phyloP scores from a whole-genome alignment of 352 stramenopile genomes.

The Elongisporangium undulatum region DNA sequence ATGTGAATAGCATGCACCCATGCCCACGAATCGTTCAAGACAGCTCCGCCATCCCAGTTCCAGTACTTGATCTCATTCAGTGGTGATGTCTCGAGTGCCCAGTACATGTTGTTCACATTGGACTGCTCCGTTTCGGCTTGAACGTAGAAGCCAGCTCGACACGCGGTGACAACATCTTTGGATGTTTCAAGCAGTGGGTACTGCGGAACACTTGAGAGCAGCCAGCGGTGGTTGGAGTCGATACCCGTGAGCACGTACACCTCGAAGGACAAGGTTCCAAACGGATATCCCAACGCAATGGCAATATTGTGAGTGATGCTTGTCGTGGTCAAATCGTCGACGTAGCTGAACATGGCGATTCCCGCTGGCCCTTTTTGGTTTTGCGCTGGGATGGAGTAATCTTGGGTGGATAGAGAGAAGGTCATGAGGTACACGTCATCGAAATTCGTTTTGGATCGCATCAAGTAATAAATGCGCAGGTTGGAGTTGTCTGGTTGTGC shows the following conservation, averaged over 20 bases:
- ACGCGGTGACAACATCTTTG: slow-evolving; percentile 23
- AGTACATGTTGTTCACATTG: slow-evolving; percentile 36
- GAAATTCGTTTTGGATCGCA: slow-evolving; percentile 16
- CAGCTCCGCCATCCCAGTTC: slow-evolving; percentile 19
- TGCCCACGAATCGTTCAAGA: slow-evolving; percentile 38
- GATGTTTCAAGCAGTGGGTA: slow-evolving; percentile 9
- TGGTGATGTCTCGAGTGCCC: slow-evolving; percentile 14
- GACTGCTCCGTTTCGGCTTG: slow-evolving; percentile 32
- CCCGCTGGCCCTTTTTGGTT: slow-evolving; percentile 24
- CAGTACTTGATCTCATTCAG: slow-evolving; percentile 17
- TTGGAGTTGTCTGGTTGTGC: slow-evolving; percentile 18
- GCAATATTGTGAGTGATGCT: slow-evolving; percentile 15
- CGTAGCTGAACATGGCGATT: slow-evolving; percentile 19
- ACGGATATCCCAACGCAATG: slow-evolving; percentile 30
- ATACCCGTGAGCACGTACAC: slow-evolving; percentile 17
- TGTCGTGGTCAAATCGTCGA: slow-evolving; percentile 22
- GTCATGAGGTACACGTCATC: slow-evolving; percentile 21
- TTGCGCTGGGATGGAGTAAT: slow-evolving; percentile 27
- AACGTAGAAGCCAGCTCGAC: slow-evolving; percentile 33
- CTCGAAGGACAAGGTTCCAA: slow-evolving; percentile 22
- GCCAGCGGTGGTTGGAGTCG: slow-evolving; percentile 18
- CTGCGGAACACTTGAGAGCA: slow-evolving; percentile 20
- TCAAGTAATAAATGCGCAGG: slow-evolving; percentile 29
- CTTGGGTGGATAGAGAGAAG: slow-evolving; percentile 30
- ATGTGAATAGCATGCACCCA: slow-evolving; percentile 47